These are phyloP conservation scores for Centaurea solstitialis DNA, from an alignment of 129 eudicot genomes.

Conservation along the genomic window DNA sequence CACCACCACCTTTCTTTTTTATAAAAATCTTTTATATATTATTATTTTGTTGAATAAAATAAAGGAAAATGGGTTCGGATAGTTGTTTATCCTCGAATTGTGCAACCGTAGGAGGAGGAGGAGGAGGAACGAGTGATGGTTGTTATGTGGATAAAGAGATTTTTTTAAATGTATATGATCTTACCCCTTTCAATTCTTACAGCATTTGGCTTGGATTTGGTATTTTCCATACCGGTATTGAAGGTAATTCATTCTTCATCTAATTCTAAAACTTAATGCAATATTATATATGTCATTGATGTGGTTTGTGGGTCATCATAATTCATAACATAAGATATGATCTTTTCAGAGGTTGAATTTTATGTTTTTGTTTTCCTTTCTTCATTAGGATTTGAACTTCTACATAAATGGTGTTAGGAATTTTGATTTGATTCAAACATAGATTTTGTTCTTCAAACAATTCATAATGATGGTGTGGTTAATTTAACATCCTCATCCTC, in stretches of 20 bases:
- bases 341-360: too few relatives aligned
- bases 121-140: constrained; percentile 24
- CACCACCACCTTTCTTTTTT: too few relatives aligned
- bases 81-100: constrained; percentile 21
- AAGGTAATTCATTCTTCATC: too few relatives aligned
- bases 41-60: too few relatives aligned
- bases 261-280: too few relatives aligned
- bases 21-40: too few relatives aligned
- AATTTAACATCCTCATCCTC: neutral
- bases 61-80: constrained; percentile 34
- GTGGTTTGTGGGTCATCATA: too few relatives aligned
- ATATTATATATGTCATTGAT: too few relatives aligned
- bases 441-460: neutral
- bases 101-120: constrained; percentile 9
- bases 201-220: constrained; percentile 64
- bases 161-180: constrained; percentile 61
- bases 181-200: constrained; percentile 57
- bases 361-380: neutral
- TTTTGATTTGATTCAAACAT: too few relatives aligned
- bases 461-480: neutral
- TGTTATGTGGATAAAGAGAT: constrained; percentile 34
- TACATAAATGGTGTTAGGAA: neutral
- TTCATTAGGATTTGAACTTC: neutral
- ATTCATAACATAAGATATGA: too few relatives aligned
- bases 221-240: constrained; percentile 67